Conservation (phyloP, 164 flowering plant species). For the Annona squamosa region DNA sequence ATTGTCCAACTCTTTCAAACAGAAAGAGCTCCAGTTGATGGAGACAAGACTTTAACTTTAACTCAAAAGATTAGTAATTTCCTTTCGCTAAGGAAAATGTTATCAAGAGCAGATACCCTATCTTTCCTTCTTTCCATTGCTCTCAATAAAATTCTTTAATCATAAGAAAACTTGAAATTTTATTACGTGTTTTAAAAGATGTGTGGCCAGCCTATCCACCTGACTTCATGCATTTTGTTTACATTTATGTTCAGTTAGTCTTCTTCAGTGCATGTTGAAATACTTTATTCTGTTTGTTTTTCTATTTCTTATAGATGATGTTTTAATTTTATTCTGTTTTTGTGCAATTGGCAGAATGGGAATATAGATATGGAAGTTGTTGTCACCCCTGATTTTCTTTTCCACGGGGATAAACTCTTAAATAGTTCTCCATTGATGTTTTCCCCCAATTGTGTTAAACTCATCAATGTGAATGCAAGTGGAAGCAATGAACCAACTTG, state of each 20-base stretch:
- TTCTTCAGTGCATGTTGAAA: not conserved
- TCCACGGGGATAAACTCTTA: slow-evolving; percentile 25
- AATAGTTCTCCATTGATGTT: slow-evolving; percentile 27
- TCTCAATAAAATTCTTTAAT: no score
- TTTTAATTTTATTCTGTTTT: slow-evolving; percentile 8
- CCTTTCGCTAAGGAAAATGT: no score
- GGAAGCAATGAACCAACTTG: slow-evolving; percentile 12
- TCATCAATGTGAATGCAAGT: slow-evolving; percentile 17
- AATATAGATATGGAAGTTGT: slow-evolving; percentile 21
- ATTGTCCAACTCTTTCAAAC: no score
- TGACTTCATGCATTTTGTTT: not conserved
- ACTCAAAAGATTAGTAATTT: no score
- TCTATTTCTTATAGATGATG: not conserved
- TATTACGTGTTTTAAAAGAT: no score
- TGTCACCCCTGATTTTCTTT: slow-evolving; percentile 43
- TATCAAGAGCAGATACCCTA: no score
- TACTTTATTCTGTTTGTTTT: not conserved
- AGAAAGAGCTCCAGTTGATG: no score
- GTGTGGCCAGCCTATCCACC: no score
- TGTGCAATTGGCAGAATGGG: slow-evolving; percentile 39
- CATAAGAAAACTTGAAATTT: no score
- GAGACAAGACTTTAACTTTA: no score
- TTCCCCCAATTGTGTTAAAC: slow-evolving; percentile 24
- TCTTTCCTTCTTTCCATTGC: no score
- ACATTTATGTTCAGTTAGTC: not conserved